A percentile compares a stretch with the other conserved stretches of the same genome.
Evolutionary conservation across 208 protist species (phyloP).

Genomic region (Vickermania spadyakhi): DNA sequence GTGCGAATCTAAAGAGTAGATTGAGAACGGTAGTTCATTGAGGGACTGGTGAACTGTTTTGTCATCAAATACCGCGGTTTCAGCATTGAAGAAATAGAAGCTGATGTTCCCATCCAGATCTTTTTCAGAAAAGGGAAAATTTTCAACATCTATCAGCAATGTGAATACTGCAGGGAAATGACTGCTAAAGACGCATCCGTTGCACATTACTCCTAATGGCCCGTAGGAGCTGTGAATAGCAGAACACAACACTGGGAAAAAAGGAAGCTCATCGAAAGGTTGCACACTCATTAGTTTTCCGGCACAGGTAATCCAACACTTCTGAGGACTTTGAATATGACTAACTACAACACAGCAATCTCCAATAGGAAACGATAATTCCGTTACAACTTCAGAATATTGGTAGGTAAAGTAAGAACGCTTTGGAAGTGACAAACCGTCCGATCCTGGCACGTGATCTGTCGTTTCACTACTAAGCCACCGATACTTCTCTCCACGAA

Average conservation of each 20-base stretch:
- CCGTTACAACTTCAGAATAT: background rate
- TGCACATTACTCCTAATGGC: background rate
- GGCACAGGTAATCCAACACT: background rate
- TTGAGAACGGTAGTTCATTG: background rate
- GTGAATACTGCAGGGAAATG: background rate
- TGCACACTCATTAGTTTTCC: background rate
- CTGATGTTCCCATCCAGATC: constrained; percentile 1
- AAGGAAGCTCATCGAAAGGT: background rate
- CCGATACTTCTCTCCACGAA: background rate
- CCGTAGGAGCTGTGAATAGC: background rate
- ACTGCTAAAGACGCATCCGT: background rate
- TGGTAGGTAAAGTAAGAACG: background rate
- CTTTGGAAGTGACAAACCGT: background rate
- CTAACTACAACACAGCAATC: background rate
- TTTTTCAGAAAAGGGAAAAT: background rate
- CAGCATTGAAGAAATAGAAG: background rate
- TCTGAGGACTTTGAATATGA: too few relatives aligned
- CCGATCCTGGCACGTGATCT: background rate
- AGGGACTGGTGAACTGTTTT: background rate
- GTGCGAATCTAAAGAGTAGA: background rate
- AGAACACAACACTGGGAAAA: background rate
- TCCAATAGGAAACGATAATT: background rate
- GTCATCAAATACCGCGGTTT: background rate
- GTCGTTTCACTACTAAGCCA: background rate
- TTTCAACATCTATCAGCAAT: background rate